Evolutionary conservation across 495 filamentous ascomycete genomes (phyloP).

Genomic region (Penicillium coffeae): DNA sequence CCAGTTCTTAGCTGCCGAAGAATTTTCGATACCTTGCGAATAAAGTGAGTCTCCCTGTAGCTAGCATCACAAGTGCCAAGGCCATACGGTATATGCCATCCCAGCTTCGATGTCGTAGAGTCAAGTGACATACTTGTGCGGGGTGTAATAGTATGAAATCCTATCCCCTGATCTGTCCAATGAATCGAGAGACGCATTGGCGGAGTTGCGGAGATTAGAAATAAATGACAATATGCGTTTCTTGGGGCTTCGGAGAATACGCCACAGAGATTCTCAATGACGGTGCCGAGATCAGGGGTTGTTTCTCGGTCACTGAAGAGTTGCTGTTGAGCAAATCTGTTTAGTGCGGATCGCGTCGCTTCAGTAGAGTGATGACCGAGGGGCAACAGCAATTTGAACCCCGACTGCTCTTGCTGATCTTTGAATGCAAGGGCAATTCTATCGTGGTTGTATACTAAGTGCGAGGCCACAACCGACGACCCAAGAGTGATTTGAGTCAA

Average conservation of each 20-base stretch:
- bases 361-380: constrained; percentile 23
- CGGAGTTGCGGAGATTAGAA: constrained; percentile 15
- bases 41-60: constrained; percentile 9
- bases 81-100: constrained; percentile 25
- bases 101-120: constrained; percentile 1
- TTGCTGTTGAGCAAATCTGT: constrained; percentile 8
- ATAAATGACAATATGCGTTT: constrained; percentile 21
- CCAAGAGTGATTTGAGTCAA: constrained; percentile 15
- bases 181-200: constrained; percentile 10
- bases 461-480: constrained; percentile 13
- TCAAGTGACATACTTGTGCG: constrained; percentile 11
- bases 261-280: constrained; percentile 9
- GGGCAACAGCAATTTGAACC: constrained; percentile 18
- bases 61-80: constrained; percentile 1
- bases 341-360: constrained; percentile 7
- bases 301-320: background rate
- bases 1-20: constrained; percentile 24
- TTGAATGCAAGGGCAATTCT: constrained; percentile 16
- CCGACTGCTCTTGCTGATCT: constrained; percentile 1
- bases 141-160: constrained; percentile 25
- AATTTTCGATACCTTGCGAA: constrained; percentile 14
- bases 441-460: constrained; percentile 13
- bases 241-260: constrained; percentile 14
- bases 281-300: constrained; percentile 1
- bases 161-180: constrained; percentile 18